phyloP scores from a whole-genome alignment of 2,329 filamentous ascomycete genomes.

The Trichoderma sp. region DNA sequence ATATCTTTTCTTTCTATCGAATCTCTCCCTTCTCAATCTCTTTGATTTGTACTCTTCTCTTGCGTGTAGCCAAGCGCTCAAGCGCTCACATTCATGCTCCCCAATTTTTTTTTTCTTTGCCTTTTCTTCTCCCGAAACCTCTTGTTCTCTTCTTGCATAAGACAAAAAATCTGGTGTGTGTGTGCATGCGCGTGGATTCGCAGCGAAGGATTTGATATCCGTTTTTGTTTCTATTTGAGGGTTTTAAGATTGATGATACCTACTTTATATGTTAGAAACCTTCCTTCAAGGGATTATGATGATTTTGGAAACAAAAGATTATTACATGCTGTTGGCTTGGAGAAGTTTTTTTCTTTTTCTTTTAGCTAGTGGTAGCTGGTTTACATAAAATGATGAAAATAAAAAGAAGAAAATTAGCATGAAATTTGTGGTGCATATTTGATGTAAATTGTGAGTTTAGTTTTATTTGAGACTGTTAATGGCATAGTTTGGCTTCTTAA shows the following conservation, averaged over 20 bases:
- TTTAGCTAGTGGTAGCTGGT: background rate
- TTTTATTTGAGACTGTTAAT: background rate
- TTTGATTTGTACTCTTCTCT: constrained; percentile 21
- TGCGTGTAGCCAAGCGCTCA: background rate
- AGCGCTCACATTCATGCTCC: background rate
- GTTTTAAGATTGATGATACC: constrained; percentile 20
- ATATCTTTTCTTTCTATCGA: constrained; percentile 5
- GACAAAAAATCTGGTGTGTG: constrained; percentile 11
- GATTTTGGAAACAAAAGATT: constrained; percentile 3
- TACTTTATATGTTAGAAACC: constrained; percentile 24
- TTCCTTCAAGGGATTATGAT: constrained; percentile 28
- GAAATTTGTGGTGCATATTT: background rate
- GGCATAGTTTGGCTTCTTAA: background rate
- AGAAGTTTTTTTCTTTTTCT: background rate
- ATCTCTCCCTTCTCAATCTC: constrained; percentile 32
- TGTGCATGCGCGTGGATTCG: background rate
- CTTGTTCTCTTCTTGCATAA: constrained; percentile 6
- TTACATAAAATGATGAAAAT: constrained; percentile 7
- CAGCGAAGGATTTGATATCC: constrained; percentile 5
- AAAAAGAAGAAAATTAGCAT: constrained; percentile 3
- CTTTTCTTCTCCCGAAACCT: background rate
- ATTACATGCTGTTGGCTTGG: constrained; percentile 1
- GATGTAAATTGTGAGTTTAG: background rate
- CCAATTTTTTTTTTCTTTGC: background rate
- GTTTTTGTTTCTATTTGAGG: background rate